phyloP scores from a whole-genome alignment of 495 filamentous ascomycete species.

The Aspergillus sclerotioniger region DNA sequence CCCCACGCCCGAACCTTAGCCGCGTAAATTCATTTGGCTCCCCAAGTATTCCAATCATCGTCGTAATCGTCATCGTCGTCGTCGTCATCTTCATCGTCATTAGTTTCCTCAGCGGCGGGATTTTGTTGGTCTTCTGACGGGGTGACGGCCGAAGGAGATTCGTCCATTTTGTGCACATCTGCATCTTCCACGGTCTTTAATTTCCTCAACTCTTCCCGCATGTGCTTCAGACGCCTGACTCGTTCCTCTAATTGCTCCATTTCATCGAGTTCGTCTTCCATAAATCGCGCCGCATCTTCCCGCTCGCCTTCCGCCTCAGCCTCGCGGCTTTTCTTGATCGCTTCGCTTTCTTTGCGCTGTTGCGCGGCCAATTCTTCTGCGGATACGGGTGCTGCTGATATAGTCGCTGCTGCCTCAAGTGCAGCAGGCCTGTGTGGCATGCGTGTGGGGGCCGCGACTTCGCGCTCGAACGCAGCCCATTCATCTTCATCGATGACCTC shows the following conservation, averaged over 20 bases:
- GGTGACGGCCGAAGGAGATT: slow-evolving; percentile 6
- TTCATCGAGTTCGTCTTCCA: slow-evolving; percentile 89
- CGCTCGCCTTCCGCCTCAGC: slow-evolving; percentile 74
- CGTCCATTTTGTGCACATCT: slow-evolving; percentile 28
- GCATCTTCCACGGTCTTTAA: slow-evolving; percentile 38
- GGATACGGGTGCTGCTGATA: slow-evolving; percentile 66
- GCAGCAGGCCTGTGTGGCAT: slow-evolving; percentile 33
- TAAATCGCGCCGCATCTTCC: slow-evolving; percentile 75
- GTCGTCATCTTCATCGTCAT: slow-evolving; percentile 52
- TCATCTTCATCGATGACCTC: slow-evolving; percentile 70
- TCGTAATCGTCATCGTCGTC: slow-evolving; percentile 58
- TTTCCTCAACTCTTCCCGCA: slow-evolving; percentile 57
- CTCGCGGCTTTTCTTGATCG: slow-evolving; percentile 43
- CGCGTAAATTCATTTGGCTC: slow-evolving; percentile 49
- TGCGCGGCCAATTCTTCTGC: slow-evolving; percentile 71
- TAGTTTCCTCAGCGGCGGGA: slow-evolving; percentile 25
- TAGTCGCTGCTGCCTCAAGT: slow-evolving; percentile 47
- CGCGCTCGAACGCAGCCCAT: slow-evolving; percentile 90
- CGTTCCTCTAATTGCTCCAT: slow-evolving; percentile 89
- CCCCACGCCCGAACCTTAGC: slow-evolving; percentile 6
- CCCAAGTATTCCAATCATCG: slow-evolving; percentile 69
- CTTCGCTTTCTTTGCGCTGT: slow-evolving; percentile 55
- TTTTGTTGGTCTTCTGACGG: slow-evolving; percentile 20
- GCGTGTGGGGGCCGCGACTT: slow-evolving; percentile 61
- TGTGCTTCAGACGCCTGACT: slow-evolving; percentile 72